Evolutionary conservation across 495 filamentous ascomycete genomes (phyloP).

Genomic region (Evernia prunastri): DNA sequence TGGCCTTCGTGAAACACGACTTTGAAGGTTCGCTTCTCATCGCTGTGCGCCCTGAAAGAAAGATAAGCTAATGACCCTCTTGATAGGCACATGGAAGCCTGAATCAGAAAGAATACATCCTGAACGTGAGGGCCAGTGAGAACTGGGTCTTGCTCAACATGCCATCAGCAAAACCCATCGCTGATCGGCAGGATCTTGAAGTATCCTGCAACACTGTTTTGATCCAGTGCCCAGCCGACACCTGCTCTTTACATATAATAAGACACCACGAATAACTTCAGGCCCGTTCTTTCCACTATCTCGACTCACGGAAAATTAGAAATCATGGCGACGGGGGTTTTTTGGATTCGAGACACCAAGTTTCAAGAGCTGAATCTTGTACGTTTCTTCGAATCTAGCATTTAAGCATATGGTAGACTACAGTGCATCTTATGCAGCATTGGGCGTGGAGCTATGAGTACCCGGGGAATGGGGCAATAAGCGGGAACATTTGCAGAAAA

Average conservation of each 20-base stretch:
- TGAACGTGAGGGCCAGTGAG: slow-evolving; percentile 16
- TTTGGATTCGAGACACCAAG: slow-evolving; percentile 21
- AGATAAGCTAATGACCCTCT: slow-evolving; percentile 9
- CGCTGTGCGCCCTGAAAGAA: neutral
- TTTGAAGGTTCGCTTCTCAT: slow-evolving; percentile 69
- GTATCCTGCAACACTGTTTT: neutral
- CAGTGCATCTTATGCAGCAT: slow-evolving; percentile 5
- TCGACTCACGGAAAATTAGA: neutral
- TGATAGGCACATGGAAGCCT: slow-evolving; percentile 71
- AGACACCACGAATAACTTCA: neutral
- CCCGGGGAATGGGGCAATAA: neutral
- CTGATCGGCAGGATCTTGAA: neutral
- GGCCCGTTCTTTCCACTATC: neutral
- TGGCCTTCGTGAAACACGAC: slow-evolving; percentile 96
- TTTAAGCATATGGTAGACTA: slow-evolving; percentile 14
- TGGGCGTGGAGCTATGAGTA: slow-evolving; percentile 3
- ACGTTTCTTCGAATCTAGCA: slow-evolving; percentile 9
- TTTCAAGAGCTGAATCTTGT: slow-evolving; percentile 34
- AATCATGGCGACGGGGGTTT: neutral
- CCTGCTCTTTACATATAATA: neutral
- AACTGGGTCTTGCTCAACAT: neutral
- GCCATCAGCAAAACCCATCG: neutral
- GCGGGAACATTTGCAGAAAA: neutral
- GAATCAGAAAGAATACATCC: slow-evolving; percentile 45
- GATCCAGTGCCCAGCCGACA: neutral